Base-by-base conservation (phyloP, 768 basidiomycete species). In the Pluteus cervinus region DNA sequence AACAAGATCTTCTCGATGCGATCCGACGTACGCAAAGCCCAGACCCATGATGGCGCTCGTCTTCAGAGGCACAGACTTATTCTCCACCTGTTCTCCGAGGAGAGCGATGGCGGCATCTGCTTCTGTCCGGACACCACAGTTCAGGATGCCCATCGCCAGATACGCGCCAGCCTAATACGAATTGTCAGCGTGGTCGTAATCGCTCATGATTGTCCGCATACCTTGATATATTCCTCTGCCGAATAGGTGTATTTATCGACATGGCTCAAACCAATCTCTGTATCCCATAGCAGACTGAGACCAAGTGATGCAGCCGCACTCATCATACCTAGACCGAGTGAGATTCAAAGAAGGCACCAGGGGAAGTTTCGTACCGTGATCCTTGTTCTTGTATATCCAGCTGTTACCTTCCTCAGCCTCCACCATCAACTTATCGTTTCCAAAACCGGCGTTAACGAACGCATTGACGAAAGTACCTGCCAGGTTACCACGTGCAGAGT, bases 341-440 rank as follows among this genome's bases (percentile, higher is more conserved):
- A 15, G 5, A 4, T 14, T 12, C 11, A 15, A 35, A 9, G 20
- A 12, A 18, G 4, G 15, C 5, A 21, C 36, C 14, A 42, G n/a
- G n/a, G n/a, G n/a, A n/a, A n/a, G n/a, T n/a, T 10, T 54, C 71
- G 15, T 41, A 82, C 93, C 96, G 45, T 96, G 90, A 37, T 97
- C 94, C 65, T 98, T 98, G 70, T 98, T 98, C 75, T 98, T 98
- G 72, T 98, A 99, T 41, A 99, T 90, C 92, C 92, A 99, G 51
- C 90, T 93, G 60, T 79, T 88, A 10, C 96, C 94, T 52, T 96
- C 93, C 42, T 91, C 87, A 1, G 92, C 94, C 54, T 83, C 85
- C 4, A 93, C 91, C 89, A 99, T 94, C 37, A 99, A 75, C 57
- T 96, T 97, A 59, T 99, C 96, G 56, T 99, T 99, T 16, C 91